Evolutionary conservation across 164 flowering plant species (phyloP), one percentile per base, ranked within the genome.

Genomic region (Macadamia integrifolia): DNA sequence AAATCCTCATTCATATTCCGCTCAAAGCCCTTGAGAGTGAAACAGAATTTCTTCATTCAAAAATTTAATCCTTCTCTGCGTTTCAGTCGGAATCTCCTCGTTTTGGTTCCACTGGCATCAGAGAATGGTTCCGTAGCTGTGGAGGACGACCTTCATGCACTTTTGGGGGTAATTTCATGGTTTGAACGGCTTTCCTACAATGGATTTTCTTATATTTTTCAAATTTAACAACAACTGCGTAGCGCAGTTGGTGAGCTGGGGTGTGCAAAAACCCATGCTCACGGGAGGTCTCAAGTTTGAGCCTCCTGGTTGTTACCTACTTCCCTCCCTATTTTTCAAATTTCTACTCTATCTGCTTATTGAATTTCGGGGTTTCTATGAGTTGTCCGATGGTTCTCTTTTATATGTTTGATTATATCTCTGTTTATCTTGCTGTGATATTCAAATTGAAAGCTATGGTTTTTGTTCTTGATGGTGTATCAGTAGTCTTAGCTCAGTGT

Each of bases 81-180:
- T 69, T 23, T 9, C 13, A 1, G 43, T 53, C 60, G 61, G 0
- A 62, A 50, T 53, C 49, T 35, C 55, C 13, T 23, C 8, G 30
- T 57, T 7, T 42, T 30, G 17, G 35, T 31, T 10, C 8, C 18
- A 17, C 53, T 58, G 44, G 66, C 71, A 53, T 64, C 69, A 35
- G 69, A 64, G 6, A 73, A 76, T 65, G 81, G 76, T 43, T 73
- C 71, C 62, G 75, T 75, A 3, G 71, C 75, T 40, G 78, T 78
- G 17, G 81, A 75, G 48, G 81, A 78, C 46, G 78, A 78, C 58
- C 74, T 78, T 29, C 76, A 65, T 13, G 77, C 78, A 3, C 72
- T 78, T 9, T 66, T 78, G 56, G 67, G 61, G 76, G 81, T 75
- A 69, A 57, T 0, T 23, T 31, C 62, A 12, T 32, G 43, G 3